Base-by-base conservation (phyloP, 805 yeast genomes). In the Saccharomyces cerevisiae region DNA sequence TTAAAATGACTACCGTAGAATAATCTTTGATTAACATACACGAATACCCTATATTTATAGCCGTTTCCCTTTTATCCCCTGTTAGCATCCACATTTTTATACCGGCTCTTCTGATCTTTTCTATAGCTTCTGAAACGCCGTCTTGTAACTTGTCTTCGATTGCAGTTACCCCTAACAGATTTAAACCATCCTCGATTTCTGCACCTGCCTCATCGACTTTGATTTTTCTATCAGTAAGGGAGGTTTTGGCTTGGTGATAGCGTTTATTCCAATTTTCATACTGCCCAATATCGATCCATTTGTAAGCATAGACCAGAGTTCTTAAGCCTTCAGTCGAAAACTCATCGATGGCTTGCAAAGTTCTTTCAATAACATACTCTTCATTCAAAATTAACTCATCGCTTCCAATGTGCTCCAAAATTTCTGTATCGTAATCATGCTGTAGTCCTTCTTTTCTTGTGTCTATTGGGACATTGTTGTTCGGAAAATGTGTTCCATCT, bases 61-160 rank as follows among this genome's bases (percentile, higher is more conserved):
- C 99, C 0, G 99, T 94, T 70, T 94, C 99, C 55, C 97, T 77
- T 67, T 95, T 95, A 68, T 94, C 99, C 48, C 99, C 99, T 0
- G 99, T 94, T 49, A 94, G 75, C 97, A 94, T 94, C 99, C 99
- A 94, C 76, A 94, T 72, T 64, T 85, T 89, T 54, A 94, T 89
- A 2, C 96, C 96, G 0, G 99, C 98, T 58, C 95, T 78, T 61
- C 96, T 80, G 50, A 94, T 77, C 64, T 89, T 90, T 55, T 89
- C 97, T 58, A 94, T 91, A 0, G 98, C 81, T 53, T 91, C 96
- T 24, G 97, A 86, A 6, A 94, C 99, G n/a, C 99, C 99, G 26
- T 84, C 86, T 71, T 94, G 99, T 43, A 94, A 76, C 66, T 92
- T 94, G 67, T 94, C 99, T 67, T 94, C 99, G 57, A 94, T 94